phyloP scores from a whole-genome alignment of 345 rosid species.

The Lagerstroemia speciosa region DNA sequence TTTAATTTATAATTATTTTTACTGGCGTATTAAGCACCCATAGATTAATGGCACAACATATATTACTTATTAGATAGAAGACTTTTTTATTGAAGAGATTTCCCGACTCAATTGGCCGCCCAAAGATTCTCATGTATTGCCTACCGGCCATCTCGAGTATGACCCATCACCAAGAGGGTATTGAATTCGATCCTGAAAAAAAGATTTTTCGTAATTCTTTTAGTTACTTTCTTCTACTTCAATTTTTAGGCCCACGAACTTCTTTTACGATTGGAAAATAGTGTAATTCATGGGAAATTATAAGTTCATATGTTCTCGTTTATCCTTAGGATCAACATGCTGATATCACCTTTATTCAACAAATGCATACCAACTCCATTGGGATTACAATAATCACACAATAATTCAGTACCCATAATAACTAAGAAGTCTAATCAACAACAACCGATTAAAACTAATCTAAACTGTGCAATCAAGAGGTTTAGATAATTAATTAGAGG shows the following conservation, averaged over 20 bases:
- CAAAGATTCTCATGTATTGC: conserved; percentile 25
- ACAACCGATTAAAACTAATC: background rate
- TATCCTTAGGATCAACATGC: background rate
- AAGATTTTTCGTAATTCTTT: too few relatives aligned
- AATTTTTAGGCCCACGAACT: background rate
- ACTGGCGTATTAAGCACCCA: conserved; percentile 5
- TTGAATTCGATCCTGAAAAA: too few relatives aligned
- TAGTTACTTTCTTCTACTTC: background rate
- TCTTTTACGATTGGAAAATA: background rate
- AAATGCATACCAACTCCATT: conserved; percentile 7
- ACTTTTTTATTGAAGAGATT: too few relatives aligned
- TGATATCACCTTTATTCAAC: conserved; percentile 2
- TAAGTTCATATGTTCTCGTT: background rate
- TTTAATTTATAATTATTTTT: background rate
- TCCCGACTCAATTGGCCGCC: conserved; percentile 37
- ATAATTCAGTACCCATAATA: background rate
- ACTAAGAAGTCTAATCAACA: background rate
- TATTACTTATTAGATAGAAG: conserved; percentile 30
- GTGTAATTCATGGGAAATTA: background rate
- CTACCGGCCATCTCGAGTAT: conserved; percentile 15
- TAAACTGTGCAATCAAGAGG: background rate
- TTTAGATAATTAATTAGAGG: background rate
- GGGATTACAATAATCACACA: background rate
- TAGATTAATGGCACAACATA: conserved; percentile 12
- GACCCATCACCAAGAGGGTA: too few relatives aligned